phyloP scores from a whole-genome alignment of 1,139 yeast species.

The Protomyces macrosporus region DNA sequence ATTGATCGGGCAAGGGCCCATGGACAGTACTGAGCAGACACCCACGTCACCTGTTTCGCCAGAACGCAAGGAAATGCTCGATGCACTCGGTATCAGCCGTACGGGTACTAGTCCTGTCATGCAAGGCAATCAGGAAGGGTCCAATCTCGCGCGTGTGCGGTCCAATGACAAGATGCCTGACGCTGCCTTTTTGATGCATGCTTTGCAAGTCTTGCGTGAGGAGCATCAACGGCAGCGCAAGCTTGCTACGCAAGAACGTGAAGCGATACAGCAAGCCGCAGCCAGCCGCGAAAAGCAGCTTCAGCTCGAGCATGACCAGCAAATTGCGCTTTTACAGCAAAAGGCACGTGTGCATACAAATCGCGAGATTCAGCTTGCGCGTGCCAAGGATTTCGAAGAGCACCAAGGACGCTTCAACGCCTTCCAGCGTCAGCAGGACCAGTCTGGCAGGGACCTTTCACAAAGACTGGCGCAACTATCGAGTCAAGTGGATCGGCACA shows the following conservation, averaged over 20 bases:
- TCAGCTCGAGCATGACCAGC: not conserved
- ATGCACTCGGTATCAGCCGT: not conserved
- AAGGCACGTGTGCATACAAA: not conserved
- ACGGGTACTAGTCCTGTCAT: not conserved
- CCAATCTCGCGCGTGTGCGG: not conserved
- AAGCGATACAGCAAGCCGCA: not conserved
- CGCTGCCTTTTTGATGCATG: not conserved
- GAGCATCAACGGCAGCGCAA: conserved; percentile 1
- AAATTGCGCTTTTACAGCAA: not conserved
- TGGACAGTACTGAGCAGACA: not conserved
- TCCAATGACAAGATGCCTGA: not conserved
- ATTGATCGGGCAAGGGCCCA: not conserved
- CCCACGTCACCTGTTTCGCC: not conserved
- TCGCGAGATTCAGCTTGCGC: not conserved
- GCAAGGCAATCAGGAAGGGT: not conserved
- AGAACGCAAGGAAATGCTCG: not conserved
- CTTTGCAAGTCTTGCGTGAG: not conserved
- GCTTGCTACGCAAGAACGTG: not conserved
- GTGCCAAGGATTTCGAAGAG: not conserved
- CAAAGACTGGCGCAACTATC: not conserved
- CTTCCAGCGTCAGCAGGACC: not conserved
- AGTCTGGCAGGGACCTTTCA: not conserved
- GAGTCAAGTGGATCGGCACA: not conserved
- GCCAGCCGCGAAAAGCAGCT: not conserved
- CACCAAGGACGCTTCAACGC: not conserved